These are phyloP conservation scores for Penicillium sp. DNA, from an alignment of 2,329 filamentous ascomycete genomes.

Conservation along the genomic window DNA sequence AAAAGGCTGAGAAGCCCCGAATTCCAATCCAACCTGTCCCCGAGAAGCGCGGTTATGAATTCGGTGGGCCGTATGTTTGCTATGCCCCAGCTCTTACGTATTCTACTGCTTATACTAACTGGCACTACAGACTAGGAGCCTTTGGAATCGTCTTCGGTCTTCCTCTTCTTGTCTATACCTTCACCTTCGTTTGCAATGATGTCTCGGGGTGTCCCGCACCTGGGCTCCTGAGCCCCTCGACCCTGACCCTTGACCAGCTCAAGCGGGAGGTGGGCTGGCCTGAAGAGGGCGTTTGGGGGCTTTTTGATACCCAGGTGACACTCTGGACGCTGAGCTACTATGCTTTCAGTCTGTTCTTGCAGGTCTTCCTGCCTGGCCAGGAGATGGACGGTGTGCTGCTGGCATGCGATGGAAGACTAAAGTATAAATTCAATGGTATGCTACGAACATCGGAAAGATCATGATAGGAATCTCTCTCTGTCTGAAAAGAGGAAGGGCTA, in stretches of 20 bases:
- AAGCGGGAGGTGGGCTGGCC: conserved; percentile 85
- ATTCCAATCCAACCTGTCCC: conserved; percentile 42
- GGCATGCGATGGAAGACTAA: conserved; percentile 70
- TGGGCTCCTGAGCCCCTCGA: conserved; percentile 73
- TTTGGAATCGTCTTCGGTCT: conserved; percentile 78
- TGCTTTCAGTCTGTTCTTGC: conserved; percentile 71
- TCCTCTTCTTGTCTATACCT: conserved; percentile 75
- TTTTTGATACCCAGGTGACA: conserved; percentile 71
- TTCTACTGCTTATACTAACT: conserved; percentile 25
- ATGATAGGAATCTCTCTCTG: background rate
- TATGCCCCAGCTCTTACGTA: background rate
- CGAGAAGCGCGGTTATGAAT: conserved; percentile 52
- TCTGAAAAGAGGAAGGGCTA: background rate
- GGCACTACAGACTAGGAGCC: conserved; percentile 67
- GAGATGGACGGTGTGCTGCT: conserved; percentile 73
- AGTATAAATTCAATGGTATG: conserved; percentile 79
- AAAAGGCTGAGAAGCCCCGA: conserved; percentile 32
- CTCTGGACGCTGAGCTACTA: conserved; percentile 79
- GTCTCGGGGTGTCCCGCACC: conserved; percentile 87
- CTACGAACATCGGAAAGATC: background rate
- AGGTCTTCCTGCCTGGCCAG: conserved; percentile 74
- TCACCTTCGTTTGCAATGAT: conserved; percentile 89
- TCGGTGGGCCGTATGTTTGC: conserved; percentile 50
- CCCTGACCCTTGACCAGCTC: conserved; percentile 70
- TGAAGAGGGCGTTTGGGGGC: conserved; percentile 66